Conservation (phyloP, 2,329 filamentous ascomycete species). For the Tolypocladium album region DNA sequence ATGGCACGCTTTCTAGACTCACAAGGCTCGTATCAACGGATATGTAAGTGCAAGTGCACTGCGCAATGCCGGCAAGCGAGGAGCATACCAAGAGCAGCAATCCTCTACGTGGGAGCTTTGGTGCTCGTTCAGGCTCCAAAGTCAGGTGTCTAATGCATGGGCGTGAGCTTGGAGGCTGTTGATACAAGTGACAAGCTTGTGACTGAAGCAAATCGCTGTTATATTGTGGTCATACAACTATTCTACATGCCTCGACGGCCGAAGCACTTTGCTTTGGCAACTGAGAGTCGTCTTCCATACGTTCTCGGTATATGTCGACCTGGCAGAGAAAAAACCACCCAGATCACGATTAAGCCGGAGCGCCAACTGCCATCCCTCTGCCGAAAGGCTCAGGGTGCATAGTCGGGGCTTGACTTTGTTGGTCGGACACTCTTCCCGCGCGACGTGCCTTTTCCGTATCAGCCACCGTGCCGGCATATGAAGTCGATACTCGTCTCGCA, state of each 20-base stretch:
- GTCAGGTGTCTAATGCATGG: neutral
- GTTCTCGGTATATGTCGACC: conserved; percentile 70
- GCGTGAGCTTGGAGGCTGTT: neutral
- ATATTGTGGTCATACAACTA: neutral
- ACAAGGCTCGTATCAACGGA: neutral
- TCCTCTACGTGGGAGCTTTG: neutral
- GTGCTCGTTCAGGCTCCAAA: neutral
- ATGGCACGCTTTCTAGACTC: neutral
- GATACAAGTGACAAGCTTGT: too few relatives aligned
- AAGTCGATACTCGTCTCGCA: neutral
- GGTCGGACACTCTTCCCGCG: conserved; percentile 52
- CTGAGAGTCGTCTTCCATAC: conserved; percentile 54
- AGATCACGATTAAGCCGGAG: conserved; percentile 99
- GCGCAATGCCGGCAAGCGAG: neutral
- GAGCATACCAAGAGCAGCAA: neutral
- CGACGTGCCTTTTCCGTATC: neutral
- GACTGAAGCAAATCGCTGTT: neutral
- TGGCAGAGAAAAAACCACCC: conserved; percentile 59
- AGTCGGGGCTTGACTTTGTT: conserved; percentile 94
- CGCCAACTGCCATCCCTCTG: conserved; percentile 71
- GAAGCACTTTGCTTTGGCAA: conserved; percentile 42
- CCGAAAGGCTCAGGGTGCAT: conserved; percentile 75
- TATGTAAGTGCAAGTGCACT: neutral
- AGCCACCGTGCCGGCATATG: neutral
- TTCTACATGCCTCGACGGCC: conserved; percentile 42